Conservation (phyloP, 2,329 filamentous ascomycete genomes). For the Scopulariopsis brevicaulis region DNA sequence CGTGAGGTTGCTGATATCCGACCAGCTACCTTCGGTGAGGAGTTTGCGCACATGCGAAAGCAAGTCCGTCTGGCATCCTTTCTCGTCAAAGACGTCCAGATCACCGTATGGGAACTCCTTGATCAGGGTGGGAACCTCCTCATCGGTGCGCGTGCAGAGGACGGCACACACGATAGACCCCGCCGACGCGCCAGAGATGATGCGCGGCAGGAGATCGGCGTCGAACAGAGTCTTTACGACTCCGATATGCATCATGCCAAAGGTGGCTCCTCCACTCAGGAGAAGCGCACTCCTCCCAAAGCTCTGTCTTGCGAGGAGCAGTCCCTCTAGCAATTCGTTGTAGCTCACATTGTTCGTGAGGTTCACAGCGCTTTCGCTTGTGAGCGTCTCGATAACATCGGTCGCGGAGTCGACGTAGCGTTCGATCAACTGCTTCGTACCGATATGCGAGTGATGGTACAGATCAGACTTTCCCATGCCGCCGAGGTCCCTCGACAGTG, state of each 20-base stretch:
- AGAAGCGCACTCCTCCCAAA: constrained; percentile 78
- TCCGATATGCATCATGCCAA: constrained; percentile 87
- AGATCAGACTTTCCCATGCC: constrained; percentile 76
- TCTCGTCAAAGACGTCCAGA: constrained; percentile 65
- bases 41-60: constrained; percentile 60
- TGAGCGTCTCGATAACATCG: constrained; percentile 59
- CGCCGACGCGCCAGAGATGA: constrained; percentile 79
- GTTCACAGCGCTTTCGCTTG: constrained; percentile 43
- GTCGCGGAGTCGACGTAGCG: constrained; percentile 73
- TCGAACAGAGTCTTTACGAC: constrained; percentile 76
- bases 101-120: constrained; percentile 68
- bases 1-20: constrained; percentile 72
- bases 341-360: constrained; percentile 44
- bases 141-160: constrained; percentile 65
- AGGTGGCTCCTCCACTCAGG: constrained; percentile 76
- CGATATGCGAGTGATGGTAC: constrained; percentile 75
- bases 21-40: constrained; percentile 71
- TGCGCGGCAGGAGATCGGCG: constrained; percentile 63
- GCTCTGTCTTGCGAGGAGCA: constrained; percentile 63
- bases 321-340: constrained; percentile 50
- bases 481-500: constrained; percentile 69
- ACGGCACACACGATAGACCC: constrained; percentile 79
- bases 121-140: constrained; percentile 62
- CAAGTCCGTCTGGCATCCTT: constrained; percentile 40
- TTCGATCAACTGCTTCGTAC: constrained; percentile 81